These are phyloP conservation scores for Candida morakotiae DNA, from an alignment of 805 yeast genomes.

Conservation along the genomic window DNA sequence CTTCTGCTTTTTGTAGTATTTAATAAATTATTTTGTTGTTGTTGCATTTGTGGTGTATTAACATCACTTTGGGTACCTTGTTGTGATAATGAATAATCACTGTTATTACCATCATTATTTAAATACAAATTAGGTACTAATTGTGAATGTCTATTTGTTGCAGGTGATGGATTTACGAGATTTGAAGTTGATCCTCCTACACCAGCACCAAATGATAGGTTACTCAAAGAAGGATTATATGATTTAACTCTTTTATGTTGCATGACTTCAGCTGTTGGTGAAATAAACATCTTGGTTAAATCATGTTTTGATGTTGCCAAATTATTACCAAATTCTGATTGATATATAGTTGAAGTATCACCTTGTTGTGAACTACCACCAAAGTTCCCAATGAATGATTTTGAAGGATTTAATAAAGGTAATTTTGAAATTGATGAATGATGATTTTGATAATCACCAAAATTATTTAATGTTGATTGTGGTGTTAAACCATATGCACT, in stretches of 20 bases:
- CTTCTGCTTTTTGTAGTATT: conserved; percentile 23
- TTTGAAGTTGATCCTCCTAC: conserved; percentile 15
- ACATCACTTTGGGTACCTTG: not conserved
- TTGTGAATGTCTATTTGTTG: conserved; percentile 25
- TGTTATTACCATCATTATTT: conserved; percentile 31
- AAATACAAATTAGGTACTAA: conserved; percentile 35
- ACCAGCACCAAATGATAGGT: conserved; percentile 11
- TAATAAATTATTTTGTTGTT: not conserved
- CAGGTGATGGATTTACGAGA: conserved; percentile 16
- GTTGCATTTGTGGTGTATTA: conserved; percentile 9
- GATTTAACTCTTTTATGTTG: conserved; percentile 37
- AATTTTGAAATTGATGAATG: conserved; percentile 26
- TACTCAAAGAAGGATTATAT: conserved; percentile 17
- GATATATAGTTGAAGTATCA: conserved; percentile 31
- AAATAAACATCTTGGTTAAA: conserved; percentile 56
- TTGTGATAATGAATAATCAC: conserved; percentile 23
- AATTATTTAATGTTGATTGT: conserved; percentile 12
- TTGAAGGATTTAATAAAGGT: conserved; percentile 19
- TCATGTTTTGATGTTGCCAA: conserved; percentile 33
- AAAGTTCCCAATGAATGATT: conserved; percentile 14
- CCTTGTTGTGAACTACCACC: conserved; percentile 16
- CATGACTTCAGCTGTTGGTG: conserved; percentile 78
- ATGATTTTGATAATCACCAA: conserved; percentile 12
- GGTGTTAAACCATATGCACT: conserved; percentile 27
- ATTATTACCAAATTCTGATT: conserved; percentile 24